These are phyloP conservation scores for Sporisorium sorghi DNA, from an alignment of 1,284 basidiomycete genomes.

Conservation along the genomic window DNA sequence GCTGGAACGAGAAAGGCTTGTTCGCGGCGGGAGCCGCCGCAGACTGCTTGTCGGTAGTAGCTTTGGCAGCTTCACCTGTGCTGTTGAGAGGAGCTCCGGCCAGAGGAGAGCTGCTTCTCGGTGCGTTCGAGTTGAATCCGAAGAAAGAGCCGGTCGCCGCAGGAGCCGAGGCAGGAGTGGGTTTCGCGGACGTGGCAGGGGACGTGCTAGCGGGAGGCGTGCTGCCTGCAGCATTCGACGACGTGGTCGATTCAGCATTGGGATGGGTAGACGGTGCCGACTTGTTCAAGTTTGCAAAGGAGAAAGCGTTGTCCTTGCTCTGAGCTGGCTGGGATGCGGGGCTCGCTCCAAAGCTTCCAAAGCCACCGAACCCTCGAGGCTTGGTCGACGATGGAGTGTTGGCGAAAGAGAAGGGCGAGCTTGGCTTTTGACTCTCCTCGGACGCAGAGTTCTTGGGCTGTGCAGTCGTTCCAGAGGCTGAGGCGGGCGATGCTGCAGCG, in stretches of 20 bases:
- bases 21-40: slow-evolving; percentile 13
- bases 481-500: slow-evolving; percentile 1
- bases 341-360: slow-evolving; percentile 19
- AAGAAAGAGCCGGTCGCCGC: slow-evolving; percentile 25
- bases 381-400: slow-evolving; percentile 16
- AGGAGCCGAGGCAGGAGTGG: slow-evolving; percentile 2
- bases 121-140: slow-evolving; percentile 50
- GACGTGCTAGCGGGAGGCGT: slow-evolving; percentile 2
- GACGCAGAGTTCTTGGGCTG: slow-evolving; percentile 14
- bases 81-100: slow-evolving; percentile 49
- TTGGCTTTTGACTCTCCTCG: slow-evolving; percentile 8
- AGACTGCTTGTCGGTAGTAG: slow-evolving; percentile 34
- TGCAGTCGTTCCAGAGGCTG: slow-evolving; percentile 4
- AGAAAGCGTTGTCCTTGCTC: slow-evolving; percentile 28
- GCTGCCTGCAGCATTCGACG: background rate
- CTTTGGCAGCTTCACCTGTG: slow-evolving; percentile 33
- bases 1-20: slow-evolving; percentile 35
- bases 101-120: slow-evolving; percentile 55
- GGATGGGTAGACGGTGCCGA: slow-evolving; percentile 1
- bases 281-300: slow-evolving; percentile 31
- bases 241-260: background rate
- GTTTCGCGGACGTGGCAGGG: slow-evolving; percentile 20
- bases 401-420: slow-evolving; percentile 22
- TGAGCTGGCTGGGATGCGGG: slow-evolving; percentile 12
- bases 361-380: slow-evolving; percentile 13